Conservation (phyloP, 129 eudicot species). For the Tagetes patula region DNA sequence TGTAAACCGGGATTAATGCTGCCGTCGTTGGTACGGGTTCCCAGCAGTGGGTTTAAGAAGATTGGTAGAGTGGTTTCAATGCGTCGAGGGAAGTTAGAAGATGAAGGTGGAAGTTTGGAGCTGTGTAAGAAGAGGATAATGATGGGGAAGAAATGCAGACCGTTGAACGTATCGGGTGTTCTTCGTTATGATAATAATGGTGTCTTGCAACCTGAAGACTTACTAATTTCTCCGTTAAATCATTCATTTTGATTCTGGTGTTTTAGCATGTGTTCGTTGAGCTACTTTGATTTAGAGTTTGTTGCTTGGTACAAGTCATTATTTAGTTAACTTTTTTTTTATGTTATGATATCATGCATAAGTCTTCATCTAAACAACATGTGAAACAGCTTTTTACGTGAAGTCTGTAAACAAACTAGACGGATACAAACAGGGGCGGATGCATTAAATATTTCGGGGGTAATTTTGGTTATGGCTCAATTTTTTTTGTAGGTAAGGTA, state of each 20-base stretch:
- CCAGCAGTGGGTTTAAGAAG: slow-evolving; percentile 27
- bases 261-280: neutral
- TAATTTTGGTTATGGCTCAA: no score
- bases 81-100: slow-evolving; percentile 6
- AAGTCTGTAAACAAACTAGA: no score
- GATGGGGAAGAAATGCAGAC: slow-evolving; percentile 50
- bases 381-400: no score
- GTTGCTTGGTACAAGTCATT: neutral
- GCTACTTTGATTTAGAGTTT: neutral
- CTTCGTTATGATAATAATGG: slow-evolving; percentile 57
- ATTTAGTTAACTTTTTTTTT: no score
- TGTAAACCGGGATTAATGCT: slow-evolving; percentile 26
- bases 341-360: neutral
- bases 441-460: no score
- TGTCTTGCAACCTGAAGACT: slow-evolving; percentile 44
- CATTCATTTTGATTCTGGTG: neutral
- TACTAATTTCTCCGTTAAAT: slow-evolving; percentile 12
- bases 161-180: slow-evolving; percentile 42
- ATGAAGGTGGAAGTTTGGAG: slow-evolving; percentile 21
- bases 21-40: slow-evolving; percentile 30
- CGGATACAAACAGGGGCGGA: no score
- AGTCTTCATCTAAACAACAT: neutral
- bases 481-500: no score
- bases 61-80: slow-evolving; percentile 20
- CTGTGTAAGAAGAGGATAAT: slow-evolving; percentile 60